Conservation (phyloP, 1,284 basidiomycete genomes). For the Trametes hirsuta region DNA sequence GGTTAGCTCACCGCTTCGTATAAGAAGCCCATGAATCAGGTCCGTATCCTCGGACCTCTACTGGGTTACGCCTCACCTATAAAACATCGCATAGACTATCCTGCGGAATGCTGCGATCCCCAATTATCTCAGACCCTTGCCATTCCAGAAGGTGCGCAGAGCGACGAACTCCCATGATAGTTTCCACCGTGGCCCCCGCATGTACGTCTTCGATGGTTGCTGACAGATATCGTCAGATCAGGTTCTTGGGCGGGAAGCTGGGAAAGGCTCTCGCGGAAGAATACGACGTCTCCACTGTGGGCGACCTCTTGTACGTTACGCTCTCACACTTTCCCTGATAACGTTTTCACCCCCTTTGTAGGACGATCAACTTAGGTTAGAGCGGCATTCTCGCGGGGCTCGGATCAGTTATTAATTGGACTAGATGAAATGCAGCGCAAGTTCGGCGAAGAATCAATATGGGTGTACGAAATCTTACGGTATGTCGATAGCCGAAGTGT, state of each 20-base stretch:
- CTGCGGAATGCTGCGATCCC: conserved; percentile 84
- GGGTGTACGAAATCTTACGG: conserved; percentile 89
- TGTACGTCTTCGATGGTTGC: no score
- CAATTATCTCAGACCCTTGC: conserved; percentile 77
- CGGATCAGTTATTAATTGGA: conserved; percentile 19
- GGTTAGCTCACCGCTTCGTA: conserved; percentile 83
- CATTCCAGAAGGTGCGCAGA: conserved; percentile 79
- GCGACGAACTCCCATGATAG: background rate
- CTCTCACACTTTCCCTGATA: background rate
- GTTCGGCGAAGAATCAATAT: conserved; percentile 84
- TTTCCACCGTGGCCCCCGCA: background rate
- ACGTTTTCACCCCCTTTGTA: background rate
- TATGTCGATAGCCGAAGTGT: conserved; percentile 33
- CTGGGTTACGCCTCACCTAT: background rate
- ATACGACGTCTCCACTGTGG: conserved; percentile 88
- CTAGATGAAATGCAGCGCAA: conserved; percentile 82
- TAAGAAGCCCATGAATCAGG: conserved; percentile 87
- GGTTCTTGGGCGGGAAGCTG: conserved; percentile 94
- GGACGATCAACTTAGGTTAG: conserved; percentile 20
- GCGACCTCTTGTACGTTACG: conserved; percentile 76
- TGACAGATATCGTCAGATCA: conserved; percentile 60
- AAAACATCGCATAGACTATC: conserved; percentile 62
- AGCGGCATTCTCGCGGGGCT: conserved; percentile 34
- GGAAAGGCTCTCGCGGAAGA: conserved; percentile 87
- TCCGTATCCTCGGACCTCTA: conserved; percentile 31